These are phyloP conservation scores for Cyberlindnera americana DNA, from an alignment of 805 yeast genomes.

Conservation along the genomic window DNA sequence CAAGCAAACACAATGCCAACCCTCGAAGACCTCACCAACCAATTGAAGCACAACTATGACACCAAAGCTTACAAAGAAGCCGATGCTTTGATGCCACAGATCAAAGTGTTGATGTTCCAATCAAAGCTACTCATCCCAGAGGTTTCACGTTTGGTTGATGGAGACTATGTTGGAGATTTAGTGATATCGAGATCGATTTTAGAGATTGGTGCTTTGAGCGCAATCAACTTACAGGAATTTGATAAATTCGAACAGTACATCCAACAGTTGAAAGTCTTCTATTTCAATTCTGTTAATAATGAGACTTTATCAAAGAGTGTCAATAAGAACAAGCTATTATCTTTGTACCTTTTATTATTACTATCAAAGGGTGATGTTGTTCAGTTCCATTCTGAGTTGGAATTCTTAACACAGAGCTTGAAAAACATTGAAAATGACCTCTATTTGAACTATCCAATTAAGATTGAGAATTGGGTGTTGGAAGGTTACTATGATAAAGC, in stretches of 20 bases:
- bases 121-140: conserved; percentile 74
- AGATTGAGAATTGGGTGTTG: conserved; percentile 89
- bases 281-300: conserved; percentile 38
- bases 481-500: conserved; percentile 93
- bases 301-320: conserved; percentile 40
- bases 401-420: conserved; percentile 49
- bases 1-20: conserved; percentile 38
- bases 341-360: conserved; percentile 71
- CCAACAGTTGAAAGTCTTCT: conserved; percentile 74
- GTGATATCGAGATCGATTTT: conserved; percentile 75
- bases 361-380: conserved; percentile 83
- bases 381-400: conserved; percentile 86
- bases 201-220: conserved; percentile 83
- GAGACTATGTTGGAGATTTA: conserved; percentile 54
- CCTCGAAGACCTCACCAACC: conserved; percentile 64
- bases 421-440: conserved; percentile 57
- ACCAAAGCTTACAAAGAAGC: conserved; percentile 60
- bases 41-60: conserved; percentile 63
- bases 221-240: conserved; percentile 62
- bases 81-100: conserved; percentile 56
- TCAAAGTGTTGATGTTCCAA: conserved; percentile 77
- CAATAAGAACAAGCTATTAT: conserved; percentile 68
- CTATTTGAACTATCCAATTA: conserved; percentile 78
- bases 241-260: conserved; percentile 63
- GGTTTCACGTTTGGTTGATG: conserved; percentile 35